Percentiles rank a stretch among this genome's conserved stretches.
Conservation (phyloP, 2,329 filamentous ascomycete genomes). For the Fusarium incarnatum region DNA sequence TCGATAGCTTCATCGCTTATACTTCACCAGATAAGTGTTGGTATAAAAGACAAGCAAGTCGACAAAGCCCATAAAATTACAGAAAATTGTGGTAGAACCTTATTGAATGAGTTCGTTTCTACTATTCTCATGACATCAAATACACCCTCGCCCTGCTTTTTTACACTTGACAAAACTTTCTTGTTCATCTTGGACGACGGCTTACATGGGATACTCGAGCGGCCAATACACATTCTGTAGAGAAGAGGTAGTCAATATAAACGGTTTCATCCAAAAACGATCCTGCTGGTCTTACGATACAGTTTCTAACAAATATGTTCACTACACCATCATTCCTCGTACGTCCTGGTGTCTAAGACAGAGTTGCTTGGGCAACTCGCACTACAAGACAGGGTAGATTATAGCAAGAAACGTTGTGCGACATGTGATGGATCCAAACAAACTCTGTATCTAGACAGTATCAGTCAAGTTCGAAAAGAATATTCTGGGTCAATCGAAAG, state of each 20-base stretch:
- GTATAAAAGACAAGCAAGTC: background rate
- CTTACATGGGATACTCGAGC: background rate
- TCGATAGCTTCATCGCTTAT: background rate
- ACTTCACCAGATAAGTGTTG: background rate
- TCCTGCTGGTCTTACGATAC: background rate
- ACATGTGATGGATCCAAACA: background rate
- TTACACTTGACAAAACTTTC: background rate
- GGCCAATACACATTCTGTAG: background rate
- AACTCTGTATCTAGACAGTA: background rate
- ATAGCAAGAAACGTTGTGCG: background rate
- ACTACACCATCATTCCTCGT: background rate
- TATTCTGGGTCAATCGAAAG: background rate
- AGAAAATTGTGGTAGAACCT: background rate
- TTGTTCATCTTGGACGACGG: background rate
- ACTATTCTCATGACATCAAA: fast-evolving
- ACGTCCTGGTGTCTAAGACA: background rate
- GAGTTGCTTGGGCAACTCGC: background rate
- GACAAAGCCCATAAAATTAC: background rate
- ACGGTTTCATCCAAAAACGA: background rate
- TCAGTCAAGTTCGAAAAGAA: background rate
- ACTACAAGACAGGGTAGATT: background rate
- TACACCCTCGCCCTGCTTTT: fast-evolving
- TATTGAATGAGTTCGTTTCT: fast-evolving
- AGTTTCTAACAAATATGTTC: background rate
- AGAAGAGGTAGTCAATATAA: background rate